A percentile compares a stretch with the other conserved stretches of the same genome.
Conservation (phyloP, 2,329 filamentous ascomycete genomes). For the Hirsutella thompsonii region DNA sequence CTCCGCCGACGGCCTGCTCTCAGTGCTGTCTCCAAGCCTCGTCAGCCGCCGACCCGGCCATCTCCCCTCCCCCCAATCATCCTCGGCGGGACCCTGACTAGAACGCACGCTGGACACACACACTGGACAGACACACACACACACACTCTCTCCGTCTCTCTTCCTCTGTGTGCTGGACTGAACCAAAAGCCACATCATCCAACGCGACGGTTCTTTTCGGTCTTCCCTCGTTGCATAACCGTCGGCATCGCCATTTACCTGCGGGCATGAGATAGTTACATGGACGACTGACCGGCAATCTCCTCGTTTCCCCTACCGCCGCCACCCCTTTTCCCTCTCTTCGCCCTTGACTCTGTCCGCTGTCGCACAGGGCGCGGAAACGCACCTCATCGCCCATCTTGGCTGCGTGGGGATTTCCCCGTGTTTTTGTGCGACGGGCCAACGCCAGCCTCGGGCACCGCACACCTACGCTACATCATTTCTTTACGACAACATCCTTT, state of each 20-base stretch:
- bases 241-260: neutral
- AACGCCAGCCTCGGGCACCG: neutral
- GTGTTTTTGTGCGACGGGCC: conserved; percentile 2
- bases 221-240: neutral
- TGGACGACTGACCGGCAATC: neutral
- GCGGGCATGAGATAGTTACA: neutral
- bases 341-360: neutral
- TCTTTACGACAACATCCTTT: neutral
- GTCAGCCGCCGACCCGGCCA: neutral
- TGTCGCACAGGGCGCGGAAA: neutral
- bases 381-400: conserved; percentile 1
- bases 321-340: neutral
- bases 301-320: neutral
- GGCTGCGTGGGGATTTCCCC: conserved; percentile 1
- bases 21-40: too few relatives aligned
- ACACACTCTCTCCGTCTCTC: too few relatives aligned
- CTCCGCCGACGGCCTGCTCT: neutral
- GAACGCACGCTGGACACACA: too few relatives aligned
- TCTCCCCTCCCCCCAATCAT: too few relatives aligned
- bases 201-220: neutral
- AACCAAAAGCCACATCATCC: neutral
- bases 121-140: too few relatives aligned
- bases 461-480: too few relatives aligned
- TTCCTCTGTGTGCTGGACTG: too few relatives aligned
- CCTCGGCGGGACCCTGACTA: neutral